phyloP scores from a whole-genome alignment of 106 monocot species.

The Allium fistulosum region DNA sequence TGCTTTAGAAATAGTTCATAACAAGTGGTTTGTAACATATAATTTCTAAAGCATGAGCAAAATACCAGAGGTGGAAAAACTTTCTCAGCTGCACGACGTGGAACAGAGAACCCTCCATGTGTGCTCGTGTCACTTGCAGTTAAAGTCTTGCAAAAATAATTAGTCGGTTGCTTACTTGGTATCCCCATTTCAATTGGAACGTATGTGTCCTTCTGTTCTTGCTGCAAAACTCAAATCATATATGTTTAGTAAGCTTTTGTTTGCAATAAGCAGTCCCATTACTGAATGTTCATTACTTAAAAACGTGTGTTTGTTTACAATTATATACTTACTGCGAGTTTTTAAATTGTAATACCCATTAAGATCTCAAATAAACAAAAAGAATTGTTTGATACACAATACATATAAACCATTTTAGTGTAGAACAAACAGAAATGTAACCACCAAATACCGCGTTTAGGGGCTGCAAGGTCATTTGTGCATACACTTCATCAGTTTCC shows the following conservation, averaged over 20 bases:
- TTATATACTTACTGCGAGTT: too few species aligned
- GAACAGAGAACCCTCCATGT: slow-evolving; percentile 21
- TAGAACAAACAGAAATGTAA: too few species aligned
- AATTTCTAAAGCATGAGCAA: not conserved
- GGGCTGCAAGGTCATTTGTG: slow-evolving; percentile 89
- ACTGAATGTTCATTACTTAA: too few species aligned
- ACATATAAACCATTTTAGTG: too few species aligned
- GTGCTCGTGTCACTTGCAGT: slow-evolving; percentile 56
- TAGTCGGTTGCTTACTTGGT: slow-evolving; percentile 16
- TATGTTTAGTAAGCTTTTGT: not conserved
- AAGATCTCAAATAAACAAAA: too few species aligned
- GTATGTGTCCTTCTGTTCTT: slow-evolving; percentile 18
- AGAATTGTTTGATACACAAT: too few species aligned
- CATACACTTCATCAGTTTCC: slow-evolving; percentile 92
- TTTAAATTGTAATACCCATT: too few species aligned
- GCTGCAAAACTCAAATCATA: slow-evolving; percentile 5
- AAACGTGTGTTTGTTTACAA: too few species aligned
- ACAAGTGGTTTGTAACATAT: not conserved
- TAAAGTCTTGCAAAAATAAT: slow-evolving; percentile 22
- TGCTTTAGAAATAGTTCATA: not conserved
- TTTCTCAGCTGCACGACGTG: slow-evolving; percentile 21
- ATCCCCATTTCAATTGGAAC: slow-evolving; percentile 16
- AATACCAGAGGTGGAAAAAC: slow-evolving; percentile 22
- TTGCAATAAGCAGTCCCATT: not conserved
- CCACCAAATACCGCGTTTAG: slow-evolving; percentile 38